A percentile compares a stretch with the other conserved stretches of the same genome.
Conservation (phyloP, 1,284 basidiomycete genomes). For the Leccinum fallax region DNA sequence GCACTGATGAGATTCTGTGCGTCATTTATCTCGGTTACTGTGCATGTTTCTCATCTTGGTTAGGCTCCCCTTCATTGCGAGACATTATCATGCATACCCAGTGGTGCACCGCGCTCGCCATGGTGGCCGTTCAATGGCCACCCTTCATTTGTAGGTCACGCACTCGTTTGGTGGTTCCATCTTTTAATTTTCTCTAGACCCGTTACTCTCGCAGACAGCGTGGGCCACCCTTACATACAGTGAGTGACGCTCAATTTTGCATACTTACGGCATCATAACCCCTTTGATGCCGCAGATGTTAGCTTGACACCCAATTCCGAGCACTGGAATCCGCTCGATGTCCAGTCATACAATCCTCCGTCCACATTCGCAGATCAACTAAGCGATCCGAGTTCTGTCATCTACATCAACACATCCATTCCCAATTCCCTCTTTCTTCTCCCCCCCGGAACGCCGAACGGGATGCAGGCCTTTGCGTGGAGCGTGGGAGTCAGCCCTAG, state of each 20-base stretch:
- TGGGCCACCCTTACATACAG: slow-evolving; percentile 90
- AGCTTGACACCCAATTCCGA: slow-evolving; percentile 52
- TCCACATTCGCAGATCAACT: slow-evolving; percentile 72
- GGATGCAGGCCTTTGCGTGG: slow-evolving; percentile 67
- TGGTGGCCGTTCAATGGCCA: slow-evolving; percentile 96
- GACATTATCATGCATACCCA: slow-evolving; percentile 94
- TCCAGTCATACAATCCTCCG: slow-evolving; percentile 64
- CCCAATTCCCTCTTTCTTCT: slow-evolving; percentile 77
- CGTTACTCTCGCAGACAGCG: slow-evolving; percentile 80
- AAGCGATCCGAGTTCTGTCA: slow-evolving; percentile 65
- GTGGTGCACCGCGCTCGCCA: slow-evolving; percentile 83
- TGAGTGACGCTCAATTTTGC: slow-evolving; percentile 42
- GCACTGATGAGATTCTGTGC: slow-evolving; percentile 87
- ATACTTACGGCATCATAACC: slow-evolving; percentile 12
- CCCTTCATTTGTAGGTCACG: slow-evolving; percentile 77
- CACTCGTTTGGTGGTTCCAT: slow-evolving; percentile 12
- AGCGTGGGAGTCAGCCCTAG: slow-evolving; percentile 78
- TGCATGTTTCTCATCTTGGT: slow-evolving; percentile 18
- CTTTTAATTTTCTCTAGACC: slow-evolving; percentile 55
- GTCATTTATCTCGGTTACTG: slow-evolving; percentile 33
- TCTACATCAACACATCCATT: slow-evolving; percentile 72
- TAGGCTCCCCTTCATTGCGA: slow-evolving; percentile 89
- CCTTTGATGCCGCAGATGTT: slow-evolving; percentile 57
- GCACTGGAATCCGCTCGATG: slow-evolving; percentile 69
- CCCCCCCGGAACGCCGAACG: slow-evolving; percentile 58